Conservation (phyloP, 768 basidiomycete genomes). For the Tylopilus plumbeoviolaceoides region DNA sequence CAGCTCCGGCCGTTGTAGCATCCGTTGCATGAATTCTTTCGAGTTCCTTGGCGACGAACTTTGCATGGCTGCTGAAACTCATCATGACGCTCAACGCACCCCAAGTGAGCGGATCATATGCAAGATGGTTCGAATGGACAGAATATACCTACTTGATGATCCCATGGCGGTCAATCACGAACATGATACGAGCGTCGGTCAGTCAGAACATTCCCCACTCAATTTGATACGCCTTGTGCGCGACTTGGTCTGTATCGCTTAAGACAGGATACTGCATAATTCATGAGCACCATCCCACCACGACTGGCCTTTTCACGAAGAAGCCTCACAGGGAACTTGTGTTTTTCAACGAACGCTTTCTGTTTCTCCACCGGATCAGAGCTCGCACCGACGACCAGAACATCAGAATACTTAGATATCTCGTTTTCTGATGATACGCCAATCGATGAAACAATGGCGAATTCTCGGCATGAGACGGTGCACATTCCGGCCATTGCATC, state of each 20-base stretch:
- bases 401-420: conserved; percentile 58
- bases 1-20: not conserved
- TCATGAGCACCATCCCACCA: not conserved
- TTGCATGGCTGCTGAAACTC: conserved; percentile 61
- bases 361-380: conserved; percentile 70
- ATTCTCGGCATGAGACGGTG: conserved; percentile 2
- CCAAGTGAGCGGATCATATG: conserved; percentile 29
- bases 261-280: conserved; percentile 66
- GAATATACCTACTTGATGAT: conserved; percentile 46
- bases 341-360: conserved; percentile 67
- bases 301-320: not conserved
- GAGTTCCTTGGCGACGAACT: conserved; percentile 69
- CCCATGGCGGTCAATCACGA: conserved; percentile 72
- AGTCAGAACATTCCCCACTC: conserved; percentile 67
- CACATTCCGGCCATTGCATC: conserved; percentile 65
- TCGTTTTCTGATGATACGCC: conserved; percentile 47
- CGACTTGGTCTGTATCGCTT: conserved; percentile 63
- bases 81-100: conserved; percentile 57
- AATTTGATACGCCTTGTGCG: conserved; percentile 61
- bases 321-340: conserved; percentile 57
- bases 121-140: conserved; percentile 2
- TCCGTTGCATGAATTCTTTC: conserved; percentile 37
- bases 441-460: not conserved
- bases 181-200: conserved; percentile 61
- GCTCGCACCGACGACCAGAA: conserved; percentile 71